Base-by-base conservation (phyloP, 768 basidiomycete genomes). In the Cystobasidium onofrii region DNA sequence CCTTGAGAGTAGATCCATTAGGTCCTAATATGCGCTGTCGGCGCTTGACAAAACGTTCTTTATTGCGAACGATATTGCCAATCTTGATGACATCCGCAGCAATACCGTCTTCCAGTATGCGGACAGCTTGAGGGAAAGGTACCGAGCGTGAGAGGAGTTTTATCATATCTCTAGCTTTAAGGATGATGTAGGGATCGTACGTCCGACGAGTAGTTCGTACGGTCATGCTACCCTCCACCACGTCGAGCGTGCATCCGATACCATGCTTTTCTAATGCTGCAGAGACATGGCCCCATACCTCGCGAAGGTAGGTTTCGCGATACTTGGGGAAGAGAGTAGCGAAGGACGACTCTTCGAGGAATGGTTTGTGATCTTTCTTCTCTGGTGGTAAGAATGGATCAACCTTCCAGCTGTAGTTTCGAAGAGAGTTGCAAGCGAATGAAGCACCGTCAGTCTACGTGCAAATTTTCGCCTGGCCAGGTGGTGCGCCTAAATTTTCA, bases 1-100 rank as follows among this genome's bases (percentile, higher is more conserved):
- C 96, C 87, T 99, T 99, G 75, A 99, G 83, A 1, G 96, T 99
- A 78, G 91, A 93, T 9, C 96, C 96, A 78, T 95, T 91, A 0
- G 96, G 96, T 0, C 96, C 96, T 77, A 99, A 92, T 67, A 99
- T 94, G 74, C 96, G 86, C 82, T 98, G 95, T 76, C 96, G 84
- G 76, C 96, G 83, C 83, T 98, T 98, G 75, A 96, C 94, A 78
- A 95, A 98, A 36, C 95, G 84, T 75, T 98, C 96, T 81, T 95
- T 97, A 81, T 97, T 98, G 77, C 92, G 84, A 20, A 98, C 90
- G 65, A 95, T 80, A 78, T 86, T 94, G 18, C 96, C 95, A 75
- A 98, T 97, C 83, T 98, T 97, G 80, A 99, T 97, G 76, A 99
- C 94, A 81, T 99, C 96, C 81, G 92, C 96, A 1, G 92, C 90